Conservation (phyloP, 1,139 yeast species). For the Yamadazyma taylorii region DNA sequence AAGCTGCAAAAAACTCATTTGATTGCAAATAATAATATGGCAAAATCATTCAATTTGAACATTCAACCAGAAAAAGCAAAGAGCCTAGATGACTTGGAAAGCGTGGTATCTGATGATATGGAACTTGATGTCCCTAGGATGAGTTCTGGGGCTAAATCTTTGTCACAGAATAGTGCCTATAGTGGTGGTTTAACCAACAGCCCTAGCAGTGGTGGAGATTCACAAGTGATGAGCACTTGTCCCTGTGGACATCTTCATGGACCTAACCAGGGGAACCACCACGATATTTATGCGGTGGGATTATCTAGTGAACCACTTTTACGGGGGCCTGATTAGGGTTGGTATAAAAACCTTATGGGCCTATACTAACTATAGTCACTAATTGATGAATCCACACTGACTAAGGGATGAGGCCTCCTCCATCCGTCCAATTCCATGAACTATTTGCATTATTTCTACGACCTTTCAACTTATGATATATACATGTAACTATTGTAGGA, state of each 20-base stretch:
- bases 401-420: too few relatives aligned
- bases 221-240: constrained; percentile 17
- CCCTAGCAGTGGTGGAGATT: not conserved
- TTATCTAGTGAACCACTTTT: constrained; percentile 25
- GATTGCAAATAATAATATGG: too few relatives aligned
- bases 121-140: constrained; percentile 1
- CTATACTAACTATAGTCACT: too few relatives aligned
- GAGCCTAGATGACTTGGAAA: not conserved
- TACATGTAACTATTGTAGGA: too few relatives aligned
- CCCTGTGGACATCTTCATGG: constrained; percentile 38
- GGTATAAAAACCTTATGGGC: too few relatives aligned
- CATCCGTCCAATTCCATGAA: too few relatives aligned
- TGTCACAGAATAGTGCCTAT: too few relatives aligned
- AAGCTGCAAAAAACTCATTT: too few relatives aligned
- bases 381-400: too few relatives aligned
- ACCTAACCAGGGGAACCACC: constrained; percentile 28
- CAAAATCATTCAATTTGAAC: not conserved
- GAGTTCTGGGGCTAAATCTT: too few relatives aligned
- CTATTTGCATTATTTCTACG: too few relatives aligned
- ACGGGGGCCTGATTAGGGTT: constrained; percentile 34
- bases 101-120: constrained; percentile 1
- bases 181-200: not conserved
- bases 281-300: constrained; percentile 32
- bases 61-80: not conserved
- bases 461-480: too few relatives aligned